Evolutionary conservation across 441 rosid species (phyloP).

Genomic region (Erysimum pusillum): DNA sequence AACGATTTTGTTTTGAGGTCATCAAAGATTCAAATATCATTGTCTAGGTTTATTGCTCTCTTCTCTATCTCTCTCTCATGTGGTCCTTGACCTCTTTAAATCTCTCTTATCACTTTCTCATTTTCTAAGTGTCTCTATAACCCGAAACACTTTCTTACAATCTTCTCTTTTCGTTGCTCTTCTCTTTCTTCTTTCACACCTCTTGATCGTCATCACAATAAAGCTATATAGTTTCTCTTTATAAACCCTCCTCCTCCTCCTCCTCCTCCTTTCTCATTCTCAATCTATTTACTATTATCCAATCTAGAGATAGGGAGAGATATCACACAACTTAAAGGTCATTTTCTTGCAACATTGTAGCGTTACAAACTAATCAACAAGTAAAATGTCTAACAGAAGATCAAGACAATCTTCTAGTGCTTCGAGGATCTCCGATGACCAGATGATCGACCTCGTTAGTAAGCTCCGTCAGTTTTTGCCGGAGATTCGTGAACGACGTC

Average conservation of each 20-base stretch:
- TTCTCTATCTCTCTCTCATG: conserved; percentile 45
- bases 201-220: neutral
- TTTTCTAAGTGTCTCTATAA: conserved; percentile 38
- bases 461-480: conserved; percentile 87
- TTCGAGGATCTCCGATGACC: conserved; percentile 84
- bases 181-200: conserved; percentile 24
- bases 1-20: neutral
- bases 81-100: conserved; percentile 71
- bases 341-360: conserved; percentile 37
- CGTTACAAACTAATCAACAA: conserved; percentile 14
- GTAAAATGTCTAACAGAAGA: conserved; percentile 79
- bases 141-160: conserved; percentile 23
- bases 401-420: conserved; percentile 75
- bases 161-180: conserved; percentile 22
- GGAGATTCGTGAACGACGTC: conserved; percentile 69
- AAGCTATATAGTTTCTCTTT: neutral
- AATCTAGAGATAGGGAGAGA: neutral
- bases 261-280: neutral
- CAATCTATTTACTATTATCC: neutral
- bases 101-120: conserved; percentile 62
- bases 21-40: conserved; percentile 55
- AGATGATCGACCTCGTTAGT: conserved; percentile 83
- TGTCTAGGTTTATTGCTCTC: conserved; percentile 59
- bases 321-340: conserved; percentile 8
- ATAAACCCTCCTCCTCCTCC: too few species aligned